phyloP scores from a whole-genome alignment of 2,329 filamentous ascomycete species.

The Curvularia lunata region DNA sequence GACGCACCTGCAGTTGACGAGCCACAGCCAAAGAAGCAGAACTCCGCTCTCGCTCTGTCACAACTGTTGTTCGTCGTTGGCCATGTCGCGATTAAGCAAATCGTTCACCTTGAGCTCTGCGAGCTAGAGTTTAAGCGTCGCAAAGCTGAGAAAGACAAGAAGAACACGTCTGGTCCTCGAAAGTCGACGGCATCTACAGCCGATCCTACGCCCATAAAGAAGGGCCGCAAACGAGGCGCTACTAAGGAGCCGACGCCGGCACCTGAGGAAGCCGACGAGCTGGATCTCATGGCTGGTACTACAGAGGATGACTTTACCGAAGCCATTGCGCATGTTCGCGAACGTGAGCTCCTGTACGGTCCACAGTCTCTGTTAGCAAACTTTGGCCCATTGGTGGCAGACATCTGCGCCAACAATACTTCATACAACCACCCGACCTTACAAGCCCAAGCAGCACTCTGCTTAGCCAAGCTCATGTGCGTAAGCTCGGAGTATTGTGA shows the following conservation, averaged over 20 bases:
- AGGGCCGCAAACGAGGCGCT: slow-evolving; percentile 50
- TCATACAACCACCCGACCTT: slow-evolving; percentile 87
- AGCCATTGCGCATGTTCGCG: slow-evolving; percentile 81
- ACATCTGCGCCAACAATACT: slow-evolving; percentile 91
- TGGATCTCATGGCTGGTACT: slow-evolving; percentile 95
- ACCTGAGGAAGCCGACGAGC: slow-evolving; percentile 77
- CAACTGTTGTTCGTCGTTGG: slow-evolving; percentile 95
- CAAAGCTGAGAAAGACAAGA: slow-evolving; percentile 87
- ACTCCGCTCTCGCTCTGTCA: slow-evolving; percentile 77
- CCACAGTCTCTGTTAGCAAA: slow-evolving; percentile 82
- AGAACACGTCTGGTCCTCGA: slow-evolving; percentile 46
- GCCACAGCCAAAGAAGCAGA: slow-evolving; percentile 58
- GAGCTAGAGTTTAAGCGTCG: slow-evolving; percentile 97
- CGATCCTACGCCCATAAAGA: slow-evolving; percentile 48
- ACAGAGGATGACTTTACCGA: slow-evolving; percentile 94
- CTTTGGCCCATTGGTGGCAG: slow-evolving; percentile 89
- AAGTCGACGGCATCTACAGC: slow-evolving; percentile 38
- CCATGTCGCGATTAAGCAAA: slow-evolving; percentile 97
- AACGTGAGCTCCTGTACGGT: slow-evolving; percentile 83
- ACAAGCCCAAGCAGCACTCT: slow-evolving; percentile 91
- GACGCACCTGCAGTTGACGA: slow-evolving; percentile 38
- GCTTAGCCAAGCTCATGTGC: slow-evolving; percentile 98
- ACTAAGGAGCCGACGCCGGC: slow-evolving; percentile 53
- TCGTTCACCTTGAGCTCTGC: slow-evolving; percentile 96
- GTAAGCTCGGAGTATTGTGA: slow-evolving; percentile 97